phyloP scores from a whole-genome alignment of 2,329 filamentous ascomycete genomes.

The Pyricularia sp. region DNA sequence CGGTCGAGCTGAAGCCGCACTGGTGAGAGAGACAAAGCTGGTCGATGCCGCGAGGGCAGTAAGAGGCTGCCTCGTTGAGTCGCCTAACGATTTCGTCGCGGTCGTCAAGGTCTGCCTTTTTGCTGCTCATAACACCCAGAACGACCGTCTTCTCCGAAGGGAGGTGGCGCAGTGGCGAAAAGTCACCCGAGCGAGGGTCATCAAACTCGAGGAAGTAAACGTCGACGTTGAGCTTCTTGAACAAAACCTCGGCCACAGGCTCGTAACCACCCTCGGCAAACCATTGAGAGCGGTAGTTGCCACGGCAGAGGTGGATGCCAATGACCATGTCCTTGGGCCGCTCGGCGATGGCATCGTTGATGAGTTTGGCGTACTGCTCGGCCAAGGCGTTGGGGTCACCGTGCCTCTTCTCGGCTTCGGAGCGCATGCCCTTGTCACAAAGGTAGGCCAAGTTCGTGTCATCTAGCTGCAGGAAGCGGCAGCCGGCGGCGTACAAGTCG shows the following conservation, averaged over 20 bases:
- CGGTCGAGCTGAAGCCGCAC: constrained; percentile 47
- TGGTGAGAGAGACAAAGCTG: constrained; percentile 48
- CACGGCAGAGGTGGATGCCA: constrained; percentile 47
- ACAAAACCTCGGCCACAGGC: constrained; percentile 46
- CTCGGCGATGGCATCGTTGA: constrained; percentile 43
- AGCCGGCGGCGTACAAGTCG: constrained; percentile 38
- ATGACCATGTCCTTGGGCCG: constrained; percentile 43
- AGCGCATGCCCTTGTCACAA: constrained; percentile 45
- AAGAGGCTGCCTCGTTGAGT: constrained; percentile 33
- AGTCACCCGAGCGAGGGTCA: constrained; percentile 45
- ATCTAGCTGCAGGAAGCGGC: constrained; percentile 48
- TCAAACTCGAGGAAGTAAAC: constrained; percentile 53
- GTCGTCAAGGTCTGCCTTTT: constrained; percentile 48
- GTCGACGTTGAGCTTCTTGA: constrained; percentile 46
- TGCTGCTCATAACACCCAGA: constrained; percentile 50
- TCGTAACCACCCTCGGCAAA: constrained; percentile 50
- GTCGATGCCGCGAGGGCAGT: constrained; percentile 40
- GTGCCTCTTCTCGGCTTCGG: constrained; percentile 40
- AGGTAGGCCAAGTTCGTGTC: constrained; percentile 52
- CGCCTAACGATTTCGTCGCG: constrained; percentile 26
- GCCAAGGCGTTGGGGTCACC: constrained; percentile 36
- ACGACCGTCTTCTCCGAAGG: constrained; percentile 45
- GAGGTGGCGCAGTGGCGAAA: constrained; percentile 42
- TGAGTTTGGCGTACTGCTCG: constrained; percentile 41
- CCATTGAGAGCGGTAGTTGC: constrained; percentile 48